Evolutionary conservation across 371 early-diverging fungal genomes (phyloP).

Genomic region (Syncephalastrum contaminatum): DNA sequence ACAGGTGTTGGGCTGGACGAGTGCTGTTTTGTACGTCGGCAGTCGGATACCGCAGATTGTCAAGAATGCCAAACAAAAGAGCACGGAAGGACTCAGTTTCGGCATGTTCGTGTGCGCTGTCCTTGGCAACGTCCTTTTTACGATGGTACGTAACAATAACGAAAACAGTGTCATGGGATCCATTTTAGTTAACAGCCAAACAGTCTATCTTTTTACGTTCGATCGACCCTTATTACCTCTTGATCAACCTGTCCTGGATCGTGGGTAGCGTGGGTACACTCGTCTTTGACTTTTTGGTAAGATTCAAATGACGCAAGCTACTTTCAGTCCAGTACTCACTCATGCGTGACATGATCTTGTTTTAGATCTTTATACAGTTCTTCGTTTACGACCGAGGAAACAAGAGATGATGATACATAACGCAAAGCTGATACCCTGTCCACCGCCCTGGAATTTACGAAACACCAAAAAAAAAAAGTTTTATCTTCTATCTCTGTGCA

Average conservation of each 20-base stretch:
- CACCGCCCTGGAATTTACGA: too few relatives aligned
- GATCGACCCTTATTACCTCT: constrained; percentile 35
- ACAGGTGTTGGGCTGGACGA: constrained; percentile 48
- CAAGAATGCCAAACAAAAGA: constrained; percentile 64
- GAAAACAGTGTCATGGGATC: background rate
- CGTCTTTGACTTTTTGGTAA: constrained; percentile 58
- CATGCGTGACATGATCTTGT: background rate
- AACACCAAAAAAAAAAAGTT: too few relatives aligned
- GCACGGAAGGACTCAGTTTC: constrained; percentile 72
- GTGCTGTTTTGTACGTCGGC: constrained; percentile 52
- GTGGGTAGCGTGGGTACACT: constrained; percentile 49
- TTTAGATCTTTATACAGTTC: constrained; percentile 56
- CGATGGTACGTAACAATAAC: constrained; percentile 22
- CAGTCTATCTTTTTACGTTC: constrained; percentile 56
- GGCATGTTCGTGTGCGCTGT: constrained; percentile 80
- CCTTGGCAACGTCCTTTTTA: constrained; percentile 71
- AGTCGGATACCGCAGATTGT: constrained; percentile 78
- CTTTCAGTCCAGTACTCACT: background rate
- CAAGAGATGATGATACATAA: constrained; percentile 1
- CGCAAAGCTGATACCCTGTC: too few relatives aligned
- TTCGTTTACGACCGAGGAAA: constrained; percentile 30
- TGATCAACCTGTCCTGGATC: constrained; percentile 58
- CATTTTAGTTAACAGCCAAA: constrained; percentile 5
- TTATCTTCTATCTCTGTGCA: too few relatives aligned
- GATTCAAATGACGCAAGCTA: background rate